Evolutionary conservation across 2,329 filamentous ascomycete genomes (phyloP).

Genomic region (Curvularia eragrostidis): DNA sequence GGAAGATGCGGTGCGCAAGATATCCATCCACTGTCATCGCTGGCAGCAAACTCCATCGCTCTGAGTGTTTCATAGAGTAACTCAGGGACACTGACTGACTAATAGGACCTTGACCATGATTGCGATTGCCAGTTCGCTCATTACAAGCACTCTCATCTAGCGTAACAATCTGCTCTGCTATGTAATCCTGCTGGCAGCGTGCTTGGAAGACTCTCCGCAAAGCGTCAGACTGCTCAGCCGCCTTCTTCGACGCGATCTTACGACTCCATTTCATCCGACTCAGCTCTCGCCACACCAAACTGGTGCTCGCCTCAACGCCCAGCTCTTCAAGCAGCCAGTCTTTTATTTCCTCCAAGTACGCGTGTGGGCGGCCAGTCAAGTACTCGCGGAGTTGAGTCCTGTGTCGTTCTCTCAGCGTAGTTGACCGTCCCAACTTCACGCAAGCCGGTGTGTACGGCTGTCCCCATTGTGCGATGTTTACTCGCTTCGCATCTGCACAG

Average conservation of each 20-base stretch:
- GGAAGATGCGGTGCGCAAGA: background rate
- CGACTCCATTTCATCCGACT: constrained; percentile 11
- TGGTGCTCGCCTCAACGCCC: background rate
- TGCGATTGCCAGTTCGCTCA: constrained; percentile 20
- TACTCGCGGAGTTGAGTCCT: background rate
- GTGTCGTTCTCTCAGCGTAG: background rate
- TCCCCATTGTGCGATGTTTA: background rate
- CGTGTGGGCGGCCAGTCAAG: constrained; percentile 6
- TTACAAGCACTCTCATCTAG: constrained; percentile 21
- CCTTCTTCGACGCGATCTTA: constrained; percentile 10
- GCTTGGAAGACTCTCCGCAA: constrained; percentile 7
- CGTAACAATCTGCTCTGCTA: constrained; percentile 16
- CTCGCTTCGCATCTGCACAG: too few relatives aligned
- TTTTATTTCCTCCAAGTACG: constrained; percentile 16
- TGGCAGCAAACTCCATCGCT: constrained; percentile 13
- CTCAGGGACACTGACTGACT: background rate
- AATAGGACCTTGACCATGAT: constrained; percentile 17
- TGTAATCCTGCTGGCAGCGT: constrained; percentile 3
- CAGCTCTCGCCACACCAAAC: background rate
- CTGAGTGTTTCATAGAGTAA: constrained; percentile 3
- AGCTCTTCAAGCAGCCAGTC: constrained; percentile 13
- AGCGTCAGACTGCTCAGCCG: constrained; percentile 9
- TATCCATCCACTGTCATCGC: constrained; percentile 19
- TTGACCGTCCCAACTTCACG: background rate
- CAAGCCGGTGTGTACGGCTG: background rate